phyloP scores from a whole-genome alignment of 495 filamentous ascomycete genomes.

The Neurospora sp. region DNA sequence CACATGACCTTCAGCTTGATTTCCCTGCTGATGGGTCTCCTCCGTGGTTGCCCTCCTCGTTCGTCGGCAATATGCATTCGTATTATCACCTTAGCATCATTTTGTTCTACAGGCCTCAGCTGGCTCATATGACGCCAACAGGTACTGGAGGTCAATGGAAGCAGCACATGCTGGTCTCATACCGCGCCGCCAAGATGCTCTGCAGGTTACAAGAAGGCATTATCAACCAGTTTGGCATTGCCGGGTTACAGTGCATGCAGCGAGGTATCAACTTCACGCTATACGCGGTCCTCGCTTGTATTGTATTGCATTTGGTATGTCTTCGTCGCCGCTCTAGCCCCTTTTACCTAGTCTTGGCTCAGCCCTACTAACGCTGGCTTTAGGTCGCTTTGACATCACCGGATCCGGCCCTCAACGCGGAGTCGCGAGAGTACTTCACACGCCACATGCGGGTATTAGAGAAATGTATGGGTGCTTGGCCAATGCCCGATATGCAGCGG shows the following conservation, averaged over 20 bases:
- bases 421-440: conserved; percentile 84
- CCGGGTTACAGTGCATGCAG: conserved; percentile 85
- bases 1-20: conserved; percentile 64
- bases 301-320: conserved; percentile 87
- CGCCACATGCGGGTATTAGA: conserved; percentile 95
- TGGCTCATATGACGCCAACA: conserved; percentile 66
- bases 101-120: conserved; percentile 79
- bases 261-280: conserved; percentile 93
- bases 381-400: conserved; percentile 91
- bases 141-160: conserved; percentile 73
- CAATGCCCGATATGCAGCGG: conserved; percentile 83
- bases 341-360: background rate
- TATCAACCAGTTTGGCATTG: conserved; percentile 62
- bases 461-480: conserved; percentile 72
- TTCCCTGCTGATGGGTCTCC: conserved; percentile 72
- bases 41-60: conserved; percentile 82
- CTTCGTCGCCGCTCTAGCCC: conserved; percentile 3
- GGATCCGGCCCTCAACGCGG: conserved; percentile 75
- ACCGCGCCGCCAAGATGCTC: conserved; percentile 75
- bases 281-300: conserved; percentile 84
- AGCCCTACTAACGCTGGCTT: background rate
- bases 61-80: conserved; percentile 83
- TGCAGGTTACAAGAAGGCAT: conserved; percentile 89
- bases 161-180: conserved; percentile 76
- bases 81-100: conserved; percentile 86